A percentile compares a stretch with the other conserved stretches of the same genome.
Conservation (phyloP, 805 yeast genomes). For the Schwanniomyces pseudopolymorphus region DNA sequence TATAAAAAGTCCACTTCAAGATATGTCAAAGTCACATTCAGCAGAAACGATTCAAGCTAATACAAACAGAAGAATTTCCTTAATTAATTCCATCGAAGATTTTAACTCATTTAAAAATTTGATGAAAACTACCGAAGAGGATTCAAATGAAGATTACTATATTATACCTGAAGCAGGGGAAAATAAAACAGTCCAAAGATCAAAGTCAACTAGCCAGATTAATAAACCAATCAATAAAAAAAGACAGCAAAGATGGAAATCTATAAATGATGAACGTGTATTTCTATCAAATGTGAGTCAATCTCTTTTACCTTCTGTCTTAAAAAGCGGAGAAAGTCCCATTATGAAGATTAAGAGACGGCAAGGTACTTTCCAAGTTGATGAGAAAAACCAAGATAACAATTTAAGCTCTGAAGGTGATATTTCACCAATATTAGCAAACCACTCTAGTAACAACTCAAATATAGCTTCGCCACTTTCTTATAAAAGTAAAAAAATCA, state of each 20-base stretch:
- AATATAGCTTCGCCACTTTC: not conserved
- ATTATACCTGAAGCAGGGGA: not conserved
- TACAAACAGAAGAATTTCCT: slow-evolving; percentile 4
- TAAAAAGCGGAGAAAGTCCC: slow-evolving; percentile 31
- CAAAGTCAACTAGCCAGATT: slow-evolving; percentile 23
- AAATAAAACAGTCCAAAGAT: slow-evolving; percentile 15
- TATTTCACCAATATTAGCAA: not conserved
- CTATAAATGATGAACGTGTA: slow-evolving; percentile 27
- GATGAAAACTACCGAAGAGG: not conserved
- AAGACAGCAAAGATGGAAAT: slow-evolving; percentile 21
- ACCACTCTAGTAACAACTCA: not conserved
- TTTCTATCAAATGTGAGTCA: slow-evolving; percentile 30
- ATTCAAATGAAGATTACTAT: not conserved
- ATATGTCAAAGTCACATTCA: not conserved
- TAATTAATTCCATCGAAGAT: slow-evolving; percentile 4
- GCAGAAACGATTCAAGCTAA: not conserved
- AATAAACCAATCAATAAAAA: slow-evolving; percentile 11
- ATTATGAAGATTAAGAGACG: slow-evolving; percentile 25
- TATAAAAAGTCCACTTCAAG: not conserved
- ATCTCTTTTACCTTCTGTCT: slow-evolving; percentile 32
- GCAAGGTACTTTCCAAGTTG: slow-evolving; percentile 6
- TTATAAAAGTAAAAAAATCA: not conserved
- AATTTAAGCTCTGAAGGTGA: not conserved
- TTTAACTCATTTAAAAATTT: not conserved
- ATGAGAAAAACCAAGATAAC: not conserved